phyloP scores from a whole-genome alignment of 2,329 filamentous ascomycete genomes.

The Pseudomassariella vexata region DNA sequence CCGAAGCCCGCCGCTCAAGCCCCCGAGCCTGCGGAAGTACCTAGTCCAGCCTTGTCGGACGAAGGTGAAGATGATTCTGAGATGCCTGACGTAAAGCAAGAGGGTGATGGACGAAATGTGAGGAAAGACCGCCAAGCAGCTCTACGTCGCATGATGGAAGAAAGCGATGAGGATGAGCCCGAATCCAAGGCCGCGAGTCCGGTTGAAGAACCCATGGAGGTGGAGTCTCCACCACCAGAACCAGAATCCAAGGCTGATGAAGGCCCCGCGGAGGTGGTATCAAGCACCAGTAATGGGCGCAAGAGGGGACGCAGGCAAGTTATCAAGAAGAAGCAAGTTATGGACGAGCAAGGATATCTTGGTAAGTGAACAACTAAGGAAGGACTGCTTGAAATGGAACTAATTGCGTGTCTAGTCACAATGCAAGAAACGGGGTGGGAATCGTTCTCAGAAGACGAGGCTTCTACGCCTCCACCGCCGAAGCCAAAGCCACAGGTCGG shows the following conservation, averaged over 20 bases:
- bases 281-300: constrained; percentile 19
- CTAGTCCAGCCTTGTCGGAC: constrained; percentile 22
- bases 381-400: neutral
- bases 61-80: constrained; percentile 25
- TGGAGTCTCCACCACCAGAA: constrained; percentile 11
- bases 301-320: constrained; percentile 24
- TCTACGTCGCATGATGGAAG: constrained; percentile 27
- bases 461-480: constrained; percentile 13
- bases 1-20: constrained; percentile 11
- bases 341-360: constrained; percentile 27
- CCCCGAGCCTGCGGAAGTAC: constrained; percentile 12
- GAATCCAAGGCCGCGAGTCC: constrained; percentile 1
- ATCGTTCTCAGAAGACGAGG: constrained; percentile 28
- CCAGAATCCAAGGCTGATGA: constrained; percentile 17
- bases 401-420: constrained; percentile 15
- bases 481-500: constrained; percentile 15
- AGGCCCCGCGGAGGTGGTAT: constrained; percentile 21
- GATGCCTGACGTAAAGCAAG: constrained; percentile 15
- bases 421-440: constrained; percentile 27
- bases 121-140: constrained; percentile 21
- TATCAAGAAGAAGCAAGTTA: constrained; percentile 25
- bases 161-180: constrained; percentile 25
- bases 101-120: constrained; percentile 14
- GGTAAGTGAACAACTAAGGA: constrained; percentile 2
- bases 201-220: constrained; percentile 4